A percentile compares a stretch with the other conserved stretches of the same genome.
Evolutionary conservation across 345 rosid species (phyloP).

Genomic region (Cardamine occulta): DNA sequence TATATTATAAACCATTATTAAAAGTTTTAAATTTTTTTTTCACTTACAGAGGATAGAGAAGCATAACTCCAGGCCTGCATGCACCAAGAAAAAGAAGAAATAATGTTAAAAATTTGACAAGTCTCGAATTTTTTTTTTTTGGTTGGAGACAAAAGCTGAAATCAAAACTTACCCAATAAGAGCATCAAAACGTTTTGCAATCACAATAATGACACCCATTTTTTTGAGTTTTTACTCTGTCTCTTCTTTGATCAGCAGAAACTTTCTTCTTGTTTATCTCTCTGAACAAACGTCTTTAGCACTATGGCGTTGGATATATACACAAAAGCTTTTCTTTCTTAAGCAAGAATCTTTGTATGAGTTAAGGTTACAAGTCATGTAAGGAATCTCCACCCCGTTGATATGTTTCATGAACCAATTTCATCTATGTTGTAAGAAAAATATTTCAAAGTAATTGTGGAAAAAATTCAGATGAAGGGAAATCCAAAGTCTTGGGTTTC

Average conservation of each 20-base stretch:
- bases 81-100: background rate
- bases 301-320: conserved; percentile 36
- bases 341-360: conserved; percentile 41
- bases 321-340: conserved; percentile 20
- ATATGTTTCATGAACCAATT: conserved; percentile 29
- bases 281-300: conserved; percentile 48
- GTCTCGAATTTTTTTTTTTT: background rate
- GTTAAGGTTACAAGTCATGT: conserved; percentile 32
- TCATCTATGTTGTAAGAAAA: background rate
- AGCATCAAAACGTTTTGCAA: conserved; percentile 68
- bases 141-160: background rate
- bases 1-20: background rate
- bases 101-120: background rate
- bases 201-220: conserved; percentile 62
- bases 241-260: conserved; percentile 3
- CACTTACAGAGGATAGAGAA: conserved; percentile 88
- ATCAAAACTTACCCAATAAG: conserved; percentile 57
- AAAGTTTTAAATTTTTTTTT: background rate
- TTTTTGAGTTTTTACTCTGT: background rate
- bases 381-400: conserved; percentile 40
- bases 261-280: conserved; percentile 25
- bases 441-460: background rate
- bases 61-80: conserved; percentile 88
- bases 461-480: conserved; percentile 18
- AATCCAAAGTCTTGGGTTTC: conserved; percentile 38